A percentile compares a stretch with the other conserved stretches of the same genome.
Conservation (phyloP, 75 land plant genomes). For the Sequoiadendron giganteum region DNA sequence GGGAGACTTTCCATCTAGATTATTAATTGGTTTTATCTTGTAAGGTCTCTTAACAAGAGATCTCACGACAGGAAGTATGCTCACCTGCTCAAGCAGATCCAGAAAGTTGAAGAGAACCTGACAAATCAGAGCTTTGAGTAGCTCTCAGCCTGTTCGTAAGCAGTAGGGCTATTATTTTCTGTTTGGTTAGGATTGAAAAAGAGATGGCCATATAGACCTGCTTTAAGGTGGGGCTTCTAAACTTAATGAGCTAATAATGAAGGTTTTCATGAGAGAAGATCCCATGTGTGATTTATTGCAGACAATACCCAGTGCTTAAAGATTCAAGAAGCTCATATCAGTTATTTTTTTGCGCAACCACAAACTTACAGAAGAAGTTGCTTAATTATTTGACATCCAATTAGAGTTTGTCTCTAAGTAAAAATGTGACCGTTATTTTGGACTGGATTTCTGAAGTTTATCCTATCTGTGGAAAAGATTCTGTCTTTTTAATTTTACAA, state of each 20-base stretch:
- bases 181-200: neutral
- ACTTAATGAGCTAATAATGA: neutral
- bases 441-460: neutral
- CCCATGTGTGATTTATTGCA: neutral
- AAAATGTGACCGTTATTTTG: no score
- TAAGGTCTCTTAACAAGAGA: neutral
- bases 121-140: neutral
- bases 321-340: neutral
- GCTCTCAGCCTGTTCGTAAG: neutral
- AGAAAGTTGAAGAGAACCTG: neutral
- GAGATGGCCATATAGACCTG: neutral
- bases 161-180: neutral
- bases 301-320: slow-evolving; percentile 1
- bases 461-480: neutral
- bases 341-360: neutral
- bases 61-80: neutral
- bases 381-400: neutral
- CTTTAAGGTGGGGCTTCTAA: neutral
- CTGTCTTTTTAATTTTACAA: neutral
- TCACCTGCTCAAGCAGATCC: neutral
- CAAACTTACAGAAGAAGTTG: neutral
- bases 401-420: neutral
- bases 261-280: neutral
- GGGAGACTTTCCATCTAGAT: no score
- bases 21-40: neutral